A percentile compares a stretch with the other conserved stretches of the same genome.
Conservation (phyloP, 1,284 basidiomycete species). For the Sanguinoderma infundibulare region DNA sequence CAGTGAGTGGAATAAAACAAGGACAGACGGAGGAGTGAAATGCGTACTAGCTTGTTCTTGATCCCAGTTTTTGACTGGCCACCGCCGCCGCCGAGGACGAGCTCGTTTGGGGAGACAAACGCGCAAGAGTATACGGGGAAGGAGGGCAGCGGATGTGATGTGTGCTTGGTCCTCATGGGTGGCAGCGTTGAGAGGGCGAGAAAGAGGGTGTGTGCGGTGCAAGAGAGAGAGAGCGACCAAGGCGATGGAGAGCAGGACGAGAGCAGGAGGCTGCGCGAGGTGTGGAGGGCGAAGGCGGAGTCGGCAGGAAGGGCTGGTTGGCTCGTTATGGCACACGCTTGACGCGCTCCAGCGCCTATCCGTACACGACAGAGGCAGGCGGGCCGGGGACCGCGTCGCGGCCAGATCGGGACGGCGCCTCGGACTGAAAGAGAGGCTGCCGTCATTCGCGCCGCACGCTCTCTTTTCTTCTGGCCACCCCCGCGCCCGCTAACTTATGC, state of each 20-base stretch:
- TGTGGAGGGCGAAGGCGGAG: neutral
- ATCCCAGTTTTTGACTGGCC: constrained; percentile 83
- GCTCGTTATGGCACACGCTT: too few relatives aligned
- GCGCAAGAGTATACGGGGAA: constrained; percentile 90
- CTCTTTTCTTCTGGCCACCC: constrained; percentile 1
- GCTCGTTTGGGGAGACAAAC: constrained; percentile 75
- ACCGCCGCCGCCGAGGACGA: constrained; percentile 91
- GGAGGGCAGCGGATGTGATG: constrained; percentile 70
- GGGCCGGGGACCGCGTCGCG: neutral
- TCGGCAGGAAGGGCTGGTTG: neutral
- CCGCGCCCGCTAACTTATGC: constrained; percentile 13
- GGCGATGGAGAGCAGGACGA: neutral
- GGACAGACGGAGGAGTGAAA: neutral
- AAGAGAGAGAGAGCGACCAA: neutral
- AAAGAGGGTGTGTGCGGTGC: neutral
- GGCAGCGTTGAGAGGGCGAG: neutral
- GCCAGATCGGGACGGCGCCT: neutral
- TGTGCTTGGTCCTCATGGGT: constrained; percentile 79
- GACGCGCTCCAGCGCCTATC: too few relatives aligned
- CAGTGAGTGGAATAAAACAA: neutral
- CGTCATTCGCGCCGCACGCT: neutral
- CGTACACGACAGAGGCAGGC: neutral
- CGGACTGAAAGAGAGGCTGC: neutral
- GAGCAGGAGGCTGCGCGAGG: neutral
- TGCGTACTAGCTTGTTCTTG: constrained; percentile 87